Evolutionary conservation across 768 basidiomycete species (phyloP).

Genomic region (Pleurotus tuber-regium): DNA sequence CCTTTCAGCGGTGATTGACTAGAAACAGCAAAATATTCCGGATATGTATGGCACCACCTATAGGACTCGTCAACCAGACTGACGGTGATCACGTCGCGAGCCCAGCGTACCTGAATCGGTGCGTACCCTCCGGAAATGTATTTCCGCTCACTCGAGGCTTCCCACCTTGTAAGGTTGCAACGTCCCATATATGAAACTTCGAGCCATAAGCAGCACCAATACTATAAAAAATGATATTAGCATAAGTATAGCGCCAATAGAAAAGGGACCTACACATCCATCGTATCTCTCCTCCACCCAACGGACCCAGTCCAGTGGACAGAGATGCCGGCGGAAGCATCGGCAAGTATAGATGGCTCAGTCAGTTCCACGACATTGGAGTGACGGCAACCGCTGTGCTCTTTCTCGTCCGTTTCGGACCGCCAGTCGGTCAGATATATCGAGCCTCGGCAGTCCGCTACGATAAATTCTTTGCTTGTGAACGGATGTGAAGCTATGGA

Average conservation of each 20-base stretch:
- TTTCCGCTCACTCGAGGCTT: slow-evolving; percentile 62
- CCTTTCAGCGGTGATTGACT: slow-evolving; percentile 56
- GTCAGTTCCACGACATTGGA: slow-evolving; percentile 68
- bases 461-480: slow-evolving; percentile 76
- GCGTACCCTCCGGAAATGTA: slow-evolving; percentile 65
- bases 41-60: slow-evolving; percentile 77
- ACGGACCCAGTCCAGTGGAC: slow-evolving; percentile 54
- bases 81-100: slow-evolving; percentile 1
- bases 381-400: slow-evolving; percentile 56
- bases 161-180: slow-evolving; percentile 68
- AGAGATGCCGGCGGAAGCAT: slow-evolving; percentile 44
- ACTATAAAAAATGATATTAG: slow-evolving; percentile 31
- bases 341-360: slow-evolving; percentile 63
- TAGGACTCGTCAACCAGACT: neutral
- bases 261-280: slow-evolving; percentile 60
- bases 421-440: slow-evolving; percentile 84
- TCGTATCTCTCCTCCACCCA: slow-evolving; percentile 68
- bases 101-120: slow-evolving; percentile 57
- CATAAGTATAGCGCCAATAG: slow-evolving; percentile 6
- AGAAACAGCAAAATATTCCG: slow-evolving; percentile 78
- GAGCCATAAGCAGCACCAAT: slow-evolving; percentile 74
- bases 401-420: slow-evolving; percentile 57
- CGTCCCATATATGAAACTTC: slow-evolving; percentile 77
- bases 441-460: slow-evolving; percentile 71
- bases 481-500: slow-evolving; percentile 68